phyloP scores from a whole-genome alignment of 164 flowering plant genomes.

The Taxillus chinensis region DNA sequence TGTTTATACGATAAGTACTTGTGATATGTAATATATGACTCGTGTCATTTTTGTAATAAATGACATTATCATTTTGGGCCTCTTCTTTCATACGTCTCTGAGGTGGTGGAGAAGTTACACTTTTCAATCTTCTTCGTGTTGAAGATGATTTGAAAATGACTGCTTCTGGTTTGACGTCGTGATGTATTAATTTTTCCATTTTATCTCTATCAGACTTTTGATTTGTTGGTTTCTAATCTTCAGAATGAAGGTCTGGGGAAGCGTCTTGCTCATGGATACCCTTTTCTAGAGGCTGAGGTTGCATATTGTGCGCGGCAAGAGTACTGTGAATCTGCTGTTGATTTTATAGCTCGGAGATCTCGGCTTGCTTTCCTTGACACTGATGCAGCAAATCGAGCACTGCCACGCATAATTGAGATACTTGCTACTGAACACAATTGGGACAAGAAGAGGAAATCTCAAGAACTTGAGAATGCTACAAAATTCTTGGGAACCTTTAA shows the following conservation, averaged over 20 bases:
- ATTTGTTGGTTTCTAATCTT: background rate
- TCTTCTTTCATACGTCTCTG: too few species aligned
- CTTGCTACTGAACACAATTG: constrained; percentile 76
- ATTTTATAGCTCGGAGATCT: constrained; percentile 86
- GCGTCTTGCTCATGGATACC: constrained; percentile 95
- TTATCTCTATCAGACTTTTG: too few species aligned
- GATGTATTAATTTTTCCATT: too few species aligned
- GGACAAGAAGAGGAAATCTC: constrained; percentile 62
- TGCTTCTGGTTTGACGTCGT: too few species aligned
- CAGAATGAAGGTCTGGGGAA: constrained; percentile 90
- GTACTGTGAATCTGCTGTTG: constrained; percentile 92
- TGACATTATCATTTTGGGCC: too few species aligned
- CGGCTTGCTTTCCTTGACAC: constrained; percentile 95
- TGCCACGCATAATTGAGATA: constrained; percentile 75
- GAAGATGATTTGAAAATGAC: too few species aligned
- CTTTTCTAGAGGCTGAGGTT: constrained; percentile 91
- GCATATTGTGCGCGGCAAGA: constrained; percentile 93
- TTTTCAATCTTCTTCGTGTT: too few species aligned
- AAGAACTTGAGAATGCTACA: constrained; percentile 50
- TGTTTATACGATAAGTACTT: too few species aligned
- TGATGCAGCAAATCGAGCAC: constrained; percentile 77
- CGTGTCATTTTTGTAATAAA: too few species aligned
- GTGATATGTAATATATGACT: too few species aligned
- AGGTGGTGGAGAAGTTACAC: too few species aligned
- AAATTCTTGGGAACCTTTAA: constrained; percentile 80